Evolutionary conservation across 192 early-diverging fungal species (phyloP).

Genomic region (Entomortierella lignicola): DNA sequence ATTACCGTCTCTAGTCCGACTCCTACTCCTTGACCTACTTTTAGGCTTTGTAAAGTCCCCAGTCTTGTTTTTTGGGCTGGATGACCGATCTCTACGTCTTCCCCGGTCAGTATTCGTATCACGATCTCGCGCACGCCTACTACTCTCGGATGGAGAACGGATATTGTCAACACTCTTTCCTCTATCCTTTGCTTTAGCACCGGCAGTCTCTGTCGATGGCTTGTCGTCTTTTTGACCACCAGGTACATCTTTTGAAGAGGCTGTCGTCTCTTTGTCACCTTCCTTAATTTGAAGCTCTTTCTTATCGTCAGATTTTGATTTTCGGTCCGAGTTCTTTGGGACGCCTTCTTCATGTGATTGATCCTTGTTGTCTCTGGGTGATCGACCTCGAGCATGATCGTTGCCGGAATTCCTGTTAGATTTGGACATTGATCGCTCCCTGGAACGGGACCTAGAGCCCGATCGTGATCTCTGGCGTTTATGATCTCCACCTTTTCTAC

Average conservation of each 20-base stretch:
- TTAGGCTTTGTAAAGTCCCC: neutral
- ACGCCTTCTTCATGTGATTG: neutral
- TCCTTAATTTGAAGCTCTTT: neutral
- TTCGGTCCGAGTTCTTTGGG: no score
- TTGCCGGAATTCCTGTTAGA: neutral
- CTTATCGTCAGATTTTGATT: neutral
- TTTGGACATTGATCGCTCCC: slow-evolving; percentile 10
- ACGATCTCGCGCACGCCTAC: slow-evolving; percentile 8
- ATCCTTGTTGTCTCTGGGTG: neutral
- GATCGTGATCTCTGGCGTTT: slow-evolving; percentile 3
- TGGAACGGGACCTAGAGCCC: slow-evolving; percentile 5
- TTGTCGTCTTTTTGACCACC: neutral
- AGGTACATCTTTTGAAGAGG: neutral
- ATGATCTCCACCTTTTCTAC: neutral
- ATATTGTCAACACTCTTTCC: neutral
- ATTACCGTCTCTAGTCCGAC: neutral
- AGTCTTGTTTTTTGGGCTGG: slow-evolving; percentile 9
- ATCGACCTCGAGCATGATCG: neutral
- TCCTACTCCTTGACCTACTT: neutral
- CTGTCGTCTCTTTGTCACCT: neutral
- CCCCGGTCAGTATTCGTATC: slow-evolving; percentile 11
- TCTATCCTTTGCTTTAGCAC: neutral
- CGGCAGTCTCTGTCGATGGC: neutral
- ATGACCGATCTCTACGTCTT: slow-evolving; percentile 7
- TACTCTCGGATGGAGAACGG: neutral